Base-by-base conservation (phyloP, 2,329 filamentous ascomycete genomes). In the Phialocephala subalpina region DNA sequence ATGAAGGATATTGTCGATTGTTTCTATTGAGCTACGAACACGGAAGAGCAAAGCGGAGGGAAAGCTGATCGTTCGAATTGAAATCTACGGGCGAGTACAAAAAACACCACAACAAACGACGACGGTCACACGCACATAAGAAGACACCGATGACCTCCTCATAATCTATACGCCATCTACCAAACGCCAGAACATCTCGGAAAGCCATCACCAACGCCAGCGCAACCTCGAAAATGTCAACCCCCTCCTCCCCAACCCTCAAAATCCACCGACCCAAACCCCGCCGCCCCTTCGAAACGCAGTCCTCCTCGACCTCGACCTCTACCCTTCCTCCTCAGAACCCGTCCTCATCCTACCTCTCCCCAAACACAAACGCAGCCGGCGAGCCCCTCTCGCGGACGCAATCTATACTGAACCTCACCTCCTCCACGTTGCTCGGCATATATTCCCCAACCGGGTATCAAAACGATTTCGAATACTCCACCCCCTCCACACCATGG, bases 341-440 rank as follows among this genome's bases (percentile, higher is more conserved):
- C 82, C 62, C 82, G 80, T 69, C 83, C 82, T 68, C 84, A 83
- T 70, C 88, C 85, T 59, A 85, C 85, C 65, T 89, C 84, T 55
- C 84, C 87, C 45, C 67, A 29, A 62, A 70, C 60, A 79, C 90
- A 72, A 89, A 90, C 66, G 81, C 90, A 63, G 90, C 88, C 38
- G 86, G 86, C 5, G 11, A 36, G 86, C 87, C 3, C 91, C 29
- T 90, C 1, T 82, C 71, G 35, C 88, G 92, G 65, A 92, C 90
- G 27, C 88, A 91, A 70, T 97, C 93, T 11, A 87, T 93, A 64
- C 82, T 94, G 75, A 97, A 97, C 77, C 85, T 99, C 67, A 97
- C 93, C 3, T 90, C 92, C 11, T 94, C 93, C 1, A 97, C 96
- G 0, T 86, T 99, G 5, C 92, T 91, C 72, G 95, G 96, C 62